Conservation (phyloP, 192 early-diverging fungal genomes). For the Linnemannia hyalina region DNA sequence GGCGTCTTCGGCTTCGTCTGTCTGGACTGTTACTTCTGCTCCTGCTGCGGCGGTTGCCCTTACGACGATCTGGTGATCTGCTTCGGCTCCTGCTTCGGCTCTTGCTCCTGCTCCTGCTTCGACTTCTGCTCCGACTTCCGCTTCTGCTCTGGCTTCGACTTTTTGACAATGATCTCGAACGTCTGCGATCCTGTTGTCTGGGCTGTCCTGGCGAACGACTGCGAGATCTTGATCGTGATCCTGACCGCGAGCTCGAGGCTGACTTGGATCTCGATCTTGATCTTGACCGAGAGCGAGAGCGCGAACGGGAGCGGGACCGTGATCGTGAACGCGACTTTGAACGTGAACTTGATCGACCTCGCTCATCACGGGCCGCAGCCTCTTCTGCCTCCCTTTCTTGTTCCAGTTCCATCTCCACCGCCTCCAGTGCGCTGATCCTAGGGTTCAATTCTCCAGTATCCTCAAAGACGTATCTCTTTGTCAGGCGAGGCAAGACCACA, state of each 20-base stretch:
- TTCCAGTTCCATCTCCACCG: slow-evolving; percentile 58
- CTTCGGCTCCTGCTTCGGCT: slow-evolving; percentile 1
- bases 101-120: slow-evolving; percentile 13
- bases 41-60: slow-evolving; percentile 9
- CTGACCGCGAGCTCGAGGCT: background rate
- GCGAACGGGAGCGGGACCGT: background rate
- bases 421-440: slow-evolving; percentile 81
- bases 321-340: slow-evolving; percentile 49
- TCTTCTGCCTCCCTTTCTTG: slow-evolving; percentile 39
- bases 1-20: slow-evolving; percentile 14
- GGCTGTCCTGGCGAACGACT: slow-evolving; percentile 13
- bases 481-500: slow-evolving; percentile 88
- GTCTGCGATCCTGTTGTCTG: background rate
- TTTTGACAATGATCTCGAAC: background rate
- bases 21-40: slow-evolving; percentile 30
- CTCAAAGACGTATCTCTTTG: slow-evolving; percentile 84
- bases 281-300: slow-evolving; percentile 22
- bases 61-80: background rate
- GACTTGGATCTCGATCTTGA: slow-evolving; percentile 47
- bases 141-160: slow-evolving; percentile 4
- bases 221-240: slow-evolving; percentile 14
- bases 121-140: background rate
- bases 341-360: slow-evolving; percentile 17
- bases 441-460: slow-evolving; percentile 88
- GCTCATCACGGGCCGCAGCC: slow-evolving; percentile 22